These are phyloP conservation scores for Elongisporangium anandrum DNA, from an alignment of 352 stramenopile genomes.

Conservation along the genomic window DNA sequence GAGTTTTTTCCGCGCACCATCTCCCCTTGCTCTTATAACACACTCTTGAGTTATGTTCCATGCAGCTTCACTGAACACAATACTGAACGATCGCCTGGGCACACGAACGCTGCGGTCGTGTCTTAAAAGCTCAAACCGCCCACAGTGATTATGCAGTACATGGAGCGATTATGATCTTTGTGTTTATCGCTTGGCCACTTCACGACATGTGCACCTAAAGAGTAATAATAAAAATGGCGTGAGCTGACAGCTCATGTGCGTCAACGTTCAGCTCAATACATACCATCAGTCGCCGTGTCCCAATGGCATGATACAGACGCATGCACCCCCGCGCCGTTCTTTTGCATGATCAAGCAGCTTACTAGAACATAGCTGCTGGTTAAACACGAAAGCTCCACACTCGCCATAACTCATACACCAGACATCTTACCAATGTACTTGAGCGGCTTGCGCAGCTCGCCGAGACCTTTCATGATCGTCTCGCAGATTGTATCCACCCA, in stretches of 20 bases:
- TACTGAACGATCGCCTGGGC: background rate
- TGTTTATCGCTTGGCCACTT: conserved; percentile 89
- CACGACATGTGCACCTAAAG: conserved; percentile 65
- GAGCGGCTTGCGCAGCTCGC: conserved; percentile 88
- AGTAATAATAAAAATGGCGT: background rate
- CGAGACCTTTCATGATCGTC: conserved; percentile 80
- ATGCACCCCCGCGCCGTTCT: conserved; percentile 91
- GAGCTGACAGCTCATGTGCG: background rate
- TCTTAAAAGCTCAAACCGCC: conserved; percentile 76
- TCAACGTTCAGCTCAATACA: background rate
- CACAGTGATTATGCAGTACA: conserved; percentile 89
- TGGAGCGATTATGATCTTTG: conserved; percentile 87
- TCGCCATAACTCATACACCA: background rate
- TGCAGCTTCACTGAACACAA: background rate
- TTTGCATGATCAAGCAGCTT: conserved; percentile 92
- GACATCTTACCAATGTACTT: conserved; percentile 81
- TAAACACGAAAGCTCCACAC: conserved; percentile 3
- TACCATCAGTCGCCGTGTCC: conserved; percentile 89
- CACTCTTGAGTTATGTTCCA: background rate
- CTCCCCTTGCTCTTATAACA: background rate
- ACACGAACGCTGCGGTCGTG: background rate
- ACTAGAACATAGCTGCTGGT: conserved; percentile 26
- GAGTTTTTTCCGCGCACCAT: background rate
- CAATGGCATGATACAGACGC: conserved; percentile 87
- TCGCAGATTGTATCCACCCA: conserved; percentile 92